These are phyloP conservation scores for Paraphoma chrysanthemicola DNA, from an alignment of 2,329 filamentous ascomycete species.

Conservation along the genomic window DNA sequence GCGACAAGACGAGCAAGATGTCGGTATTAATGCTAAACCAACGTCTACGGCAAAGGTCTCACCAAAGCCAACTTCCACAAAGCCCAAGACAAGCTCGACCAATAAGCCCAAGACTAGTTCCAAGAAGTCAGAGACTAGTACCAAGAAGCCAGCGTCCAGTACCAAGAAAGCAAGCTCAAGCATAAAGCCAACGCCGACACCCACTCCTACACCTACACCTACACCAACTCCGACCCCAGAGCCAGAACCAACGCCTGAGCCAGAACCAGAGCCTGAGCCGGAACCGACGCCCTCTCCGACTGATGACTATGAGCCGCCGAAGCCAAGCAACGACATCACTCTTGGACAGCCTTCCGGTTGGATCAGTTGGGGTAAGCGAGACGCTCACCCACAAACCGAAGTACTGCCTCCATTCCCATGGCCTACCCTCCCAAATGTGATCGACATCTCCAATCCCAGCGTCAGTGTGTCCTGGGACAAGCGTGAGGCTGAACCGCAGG, in stretches of 20 bases:
- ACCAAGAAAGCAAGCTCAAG: slow-evolving; percentile 1
- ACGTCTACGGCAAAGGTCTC: slow-evolving; percentile 4
- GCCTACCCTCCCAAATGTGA: neutral
- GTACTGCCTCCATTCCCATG: slow-evolving; percentile 1
- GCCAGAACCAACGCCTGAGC: slow-evolving; percentile 2
- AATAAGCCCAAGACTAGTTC: slow-evolving; percentile 3
- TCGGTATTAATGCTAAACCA: slow-evolving; percentile 1
- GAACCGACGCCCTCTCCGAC: neutral
- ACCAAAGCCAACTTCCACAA: slow-evolving; percentile 5
- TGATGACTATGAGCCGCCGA: neutral
- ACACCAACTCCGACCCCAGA: slow-evolving; percentile 7
- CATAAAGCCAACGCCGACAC: slow-evolving; percentile 6
- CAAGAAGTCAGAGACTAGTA: slow-evolving; percentile 6
- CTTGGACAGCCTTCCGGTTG: slow-evolving; percentile 15
- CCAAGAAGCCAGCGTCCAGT: slow-evolving; percentile 4
- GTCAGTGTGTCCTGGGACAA: slow-evolving; percentile 14
- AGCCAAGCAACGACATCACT: slow-evolving; percentile 13
- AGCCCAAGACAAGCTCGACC: neutral
- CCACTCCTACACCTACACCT: slow-evolving; percentile 9
- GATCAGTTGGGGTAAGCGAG: slow-evolving; percentile 12
- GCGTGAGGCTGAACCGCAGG: slow-evolving; percentile 5
- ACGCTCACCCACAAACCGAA: neutral
- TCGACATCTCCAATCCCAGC: slow-evolving; percentile 3
- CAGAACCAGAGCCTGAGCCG: neutral
- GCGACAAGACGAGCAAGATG: neutral